Percentiles rank a stretch among this genome's conserved stretches.
These are phyloP conservation scores for Fusarium sp. DNA, from an alignment of 2,329 filamentous ascomycete genomes.

Conservation along the genomic window DNA sequence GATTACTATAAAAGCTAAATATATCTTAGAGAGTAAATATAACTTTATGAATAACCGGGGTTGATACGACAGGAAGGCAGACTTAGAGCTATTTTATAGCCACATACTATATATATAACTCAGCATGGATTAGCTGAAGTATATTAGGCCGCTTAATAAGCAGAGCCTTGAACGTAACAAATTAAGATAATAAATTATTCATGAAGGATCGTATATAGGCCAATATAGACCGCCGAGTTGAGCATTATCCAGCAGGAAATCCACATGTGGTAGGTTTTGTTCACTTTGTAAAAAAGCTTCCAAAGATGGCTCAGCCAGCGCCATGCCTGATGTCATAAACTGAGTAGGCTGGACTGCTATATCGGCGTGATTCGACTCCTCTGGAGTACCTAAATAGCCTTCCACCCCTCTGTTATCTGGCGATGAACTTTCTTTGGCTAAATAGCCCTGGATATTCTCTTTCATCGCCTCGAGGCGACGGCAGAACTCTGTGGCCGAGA, in stretches of 20 bases:
- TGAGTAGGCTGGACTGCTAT: background rate
- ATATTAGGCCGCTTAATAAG: too few relatives aligned
- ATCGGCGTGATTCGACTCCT: background rate
- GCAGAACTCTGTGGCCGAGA: slow-evolving; percentile 10
- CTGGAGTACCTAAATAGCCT: background rate
- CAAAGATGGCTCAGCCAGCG: background rate
- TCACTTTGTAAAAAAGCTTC: background rate
- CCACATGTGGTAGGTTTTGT: background rate
- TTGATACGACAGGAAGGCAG: too few relatives aligned
- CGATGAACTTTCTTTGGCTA: background rate
- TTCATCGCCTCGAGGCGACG: background rate
- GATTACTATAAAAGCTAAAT: too few relatives aligned
- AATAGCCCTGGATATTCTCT: background rate
- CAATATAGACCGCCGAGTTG: background rate
- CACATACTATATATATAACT: too few relatives aligned
- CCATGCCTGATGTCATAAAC: background rate
- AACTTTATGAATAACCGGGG: too few relatives aligned
- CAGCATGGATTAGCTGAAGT: too few relatives aligned
- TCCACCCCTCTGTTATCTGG: background rate
- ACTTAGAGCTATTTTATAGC: too few relatives aligned
- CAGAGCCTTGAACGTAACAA: too few relatives aligned
- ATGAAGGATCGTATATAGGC: background rate
- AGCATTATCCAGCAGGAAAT: background rate
- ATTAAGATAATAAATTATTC: background rate
- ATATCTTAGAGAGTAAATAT: too few relatives aligned